phyloP scores from a whole-genome alignment of 495 filamentous ascomycete genomes.

The Monascus purpureus region DNA sequence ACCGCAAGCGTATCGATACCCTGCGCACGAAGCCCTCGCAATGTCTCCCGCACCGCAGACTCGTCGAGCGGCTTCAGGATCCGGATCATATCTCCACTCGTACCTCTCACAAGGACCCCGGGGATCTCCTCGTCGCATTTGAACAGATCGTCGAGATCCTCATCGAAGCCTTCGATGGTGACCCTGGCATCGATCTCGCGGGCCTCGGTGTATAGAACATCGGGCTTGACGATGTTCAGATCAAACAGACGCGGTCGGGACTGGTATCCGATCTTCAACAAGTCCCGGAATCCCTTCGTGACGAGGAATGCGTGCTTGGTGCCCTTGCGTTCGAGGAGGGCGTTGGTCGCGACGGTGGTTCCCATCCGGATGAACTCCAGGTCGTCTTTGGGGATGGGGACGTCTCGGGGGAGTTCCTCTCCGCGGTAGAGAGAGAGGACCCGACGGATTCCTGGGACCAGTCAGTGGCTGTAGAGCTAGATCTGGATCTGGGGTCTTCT shows the following conservation, averaged over 20 bases:
- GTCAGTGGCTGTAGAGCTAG: neutral
- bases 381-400: constrained; percentile 63
- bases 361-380: constrained; percentile 86
- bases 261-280: constrained; percentile 81
- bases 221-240: constrained; percentile 62
- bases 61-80: constrained; percentile 29
- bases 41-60: constrained; percentile 22
- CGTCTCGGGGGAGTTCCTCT: constrained; percentile 64
- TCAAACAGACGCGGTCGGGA: constrained; percentile 75
- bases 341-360: constrained; percentile 81
- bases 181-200: constrained; percentile 73
- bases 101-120: constrained; percentile 30
- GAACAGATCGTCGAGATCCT: constrained; percentile 50
- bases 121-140: constrained; percentile 5
- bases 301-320: constrained; percentile 83
- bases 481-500: neutral
- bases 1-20: constrained; percentile 37
- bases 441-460: constrained; percentile 46
- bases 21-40: constrained; percentile 26
- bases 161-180: constrained; percentile 20
- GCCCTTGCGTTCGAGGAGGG: constrained; percentile 86
- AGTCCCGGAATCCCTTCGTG: constrained; percentile 87
- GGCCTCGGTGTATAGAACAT: constrained; percentile 60
- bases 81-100: constrained; percentile 33
- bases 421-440: constrained; percentile 71